Base-by-base conservation (phyloP, 2,329 filamentous ascomycete species). In the Ascochyta lentis region DNA sequence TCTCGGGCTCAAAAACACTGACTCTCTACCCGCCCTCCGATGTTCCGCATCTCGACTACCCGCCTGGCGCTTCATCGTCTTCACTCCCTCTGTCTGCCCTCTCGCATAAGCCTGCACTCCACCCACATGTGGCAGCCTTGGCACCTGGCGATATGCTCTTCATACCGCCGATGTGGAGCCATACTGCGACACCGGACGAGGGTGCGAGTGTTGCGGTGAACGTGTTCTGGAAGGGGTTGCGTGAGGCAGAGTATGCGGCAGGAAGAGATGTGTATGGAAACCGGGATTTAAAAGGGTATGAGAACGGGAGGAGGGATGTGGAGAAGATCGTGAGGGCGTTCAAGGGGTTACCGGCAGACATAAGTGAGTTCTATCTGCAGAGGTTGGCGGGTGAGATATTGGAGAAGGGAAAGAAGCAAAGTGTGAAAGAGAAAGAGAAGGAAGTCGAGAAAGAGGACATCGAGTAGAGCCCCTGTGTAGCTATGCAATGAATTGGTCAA, bases 261-360 rank as follows among this genome's bases (percentile, higher is more conserved):
- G 92, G 92, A 1, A 84, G 87, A 61, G 92, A 96, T 71, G 89
- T 96, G 0, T 96, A 96, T 70, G 92, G 91, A 1, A 96, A 96
- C 70, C 83, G 91, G 35, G 93, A 96, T 74, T 74, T 96, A 45
- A 88, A 89, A 35, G 89, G 89, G 1, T 96, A 96, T 70, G 91
- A 96, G 71, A 92, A 90, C 66, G 90, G 89, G 0, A 82, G 92
- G 48, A 82, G 84, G 60, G 90, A 94, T 65, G 76, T 96, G 6
- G 81, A 84, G 40, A 88, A 85, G 63, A 87, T 96, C 24, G 76
- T 79, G 0, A 85, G 81, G 57, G 80, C 80, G 2, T 92, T 94
- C 68, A 81, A 83, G 35, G 84, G 80, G 9, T 62, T 94, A 26
- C 89, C 91, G 3, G 72, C 75, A 24, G 87, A 89, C 63, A 83